A percentile compares a stretch with the other conserved stretches of the same genome.
Evolutionary conservation across 2,329 filamentous ascomycete genomes (phyloP).

Genomic region (Aureobasidium uvarum): DNA sequence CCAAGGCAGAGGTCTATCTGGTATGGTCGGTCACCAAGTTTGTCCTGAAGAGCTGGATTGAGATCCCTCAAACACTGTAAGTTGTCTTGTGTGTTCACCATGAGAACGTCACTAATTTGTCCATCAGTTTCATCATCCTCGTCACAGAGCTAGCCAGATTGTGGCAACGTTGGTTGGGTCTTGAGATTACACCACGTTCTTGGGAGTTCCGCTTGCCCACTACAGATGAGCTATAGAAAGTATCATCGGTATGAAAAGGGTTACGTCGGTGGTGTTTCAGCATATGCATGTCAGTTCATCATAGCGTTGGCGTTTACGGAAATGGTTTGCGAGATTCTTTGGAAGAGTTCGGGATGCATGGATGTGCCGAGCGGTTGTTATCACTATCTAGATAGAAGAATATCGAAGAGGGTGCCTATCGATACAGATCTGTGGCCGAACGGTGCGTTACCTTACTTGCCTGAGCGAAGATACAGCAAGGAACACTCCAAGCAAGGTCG

Average conservation of each 20-base stretch:
- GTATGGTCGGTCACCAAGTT: slow-evolving; percentile 63
- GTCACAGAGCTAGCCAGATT: slow-evolving; percentile 55
- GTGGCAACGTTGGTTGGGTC: slow-evolving; percentile 62
- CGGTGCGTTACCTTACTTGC: slow-evolving; percentile 12
- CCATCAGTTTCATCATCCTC: slow-evolving; percentile 45
- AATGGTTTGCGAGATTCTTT: background rate
- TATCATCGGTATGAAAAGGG: slow-evolving; percentile 19
- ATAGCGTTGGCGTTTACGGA: slow-evolving; percentile 24
- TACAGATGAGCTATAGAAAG: slow-evolving; percentile 33
- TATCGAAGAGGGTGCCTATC: background rate
- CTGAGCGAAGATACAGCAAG: background rate
- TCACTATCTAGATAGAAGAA: slow-evolving; percentile 20
- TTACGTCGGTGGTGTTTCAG: slow-evolving; percentile 24
- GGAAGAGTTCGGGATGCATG: slow-evolving; percentile 1
- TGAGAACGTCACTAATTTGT: slow-evolving; percentile 19
- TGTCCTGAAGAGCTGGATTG: slow-evolving; percentile 68
- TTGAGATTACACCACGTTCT: slow-evolving; percentile 55
- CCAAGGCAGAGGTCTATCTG: slow-evolving; percentile 62
- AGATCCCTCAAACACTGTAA: slow-evolving; percentile 68
- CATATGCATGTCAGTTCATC: slow-evolving; percentile 20
- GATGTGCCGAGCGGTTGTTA: slow-evolving; percentile 18
- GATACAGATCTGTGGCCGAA: slow-evolving; percentile 8
- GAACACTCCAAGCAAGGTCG: background rate
- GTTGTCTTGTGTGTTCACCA: slow-evolving; percentile 40
- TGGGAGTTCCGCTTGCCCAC: slow-evolving; percentile 55